A percentile compares a stretch with the other conserved stretches of the same genome.
Conservation (phyloP, 2,329 filamentous ascomycete species). For the Aspergillus fumigatus region DNA sequence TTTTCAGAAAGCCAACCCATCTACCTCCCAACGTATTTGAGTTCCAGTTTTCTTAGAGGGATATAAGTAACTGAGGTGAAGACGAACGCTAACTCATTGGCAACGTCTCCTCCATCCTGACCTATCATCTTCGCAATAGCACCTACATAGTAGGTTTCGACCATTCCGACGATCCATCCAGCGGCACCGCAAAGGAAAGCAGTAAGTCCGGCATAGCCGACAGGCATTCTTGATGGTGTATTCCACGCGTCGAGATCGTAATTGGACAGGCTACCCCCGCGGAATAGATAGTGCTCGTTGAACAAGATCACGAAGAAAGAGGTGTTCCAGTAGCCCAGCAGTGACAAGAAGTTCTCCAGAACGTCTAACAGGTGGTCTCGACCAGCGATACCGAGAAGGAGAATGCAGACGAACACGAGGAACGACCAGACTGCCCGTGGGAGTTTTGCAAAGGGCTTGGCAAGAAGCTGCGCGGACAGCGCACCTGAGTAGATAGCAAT, state of each 20-base stretch:
- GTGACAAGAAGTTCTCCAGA: conserved; percentile 45
- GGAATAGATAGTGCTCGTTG: conserved; percentile 48
- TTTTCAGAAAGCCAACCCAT: not conserved
- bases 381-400: conserved; percentile 43
- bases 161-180: conserved; percentile 56
- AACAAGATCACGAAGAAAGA: conserved; percentile 48
- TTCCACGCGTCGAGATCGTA: conserved; percentile 51
- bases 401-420: conserved; percentile 43
- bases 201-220: conserved; percentile 41
- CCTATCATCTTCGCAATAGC: conserved; percentile 44
- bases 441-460: conserved; percentile 40
- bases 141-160: conserved; percentile 53
- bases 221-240: conserved; percentile 39
- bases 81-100: conserved; percentile 50
- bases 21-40: conserved; percentile 42
- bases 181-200: conserved; percentile 45
- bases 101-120: conserved; percentile 45
- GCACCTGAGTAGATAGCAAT: conserved; percentile 40
- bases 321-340: conserved; percentile 50
- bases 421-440: conserved; percentile 49
- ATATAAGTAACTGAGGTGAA: conserved; percentile 47
- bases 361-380: conserved; percentile 42
- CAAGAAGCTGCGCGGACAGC: conserved; percentile 38
- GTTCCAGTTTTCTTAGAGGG: conserved; percentile 47
- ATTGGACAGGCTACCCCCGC: conserved; percentile 37